These are phyloP conservation scores for Puccinia polysora DNA, from an alignment of 1,284 basidiomycete species.

Conservation along the genomic window DNA sequence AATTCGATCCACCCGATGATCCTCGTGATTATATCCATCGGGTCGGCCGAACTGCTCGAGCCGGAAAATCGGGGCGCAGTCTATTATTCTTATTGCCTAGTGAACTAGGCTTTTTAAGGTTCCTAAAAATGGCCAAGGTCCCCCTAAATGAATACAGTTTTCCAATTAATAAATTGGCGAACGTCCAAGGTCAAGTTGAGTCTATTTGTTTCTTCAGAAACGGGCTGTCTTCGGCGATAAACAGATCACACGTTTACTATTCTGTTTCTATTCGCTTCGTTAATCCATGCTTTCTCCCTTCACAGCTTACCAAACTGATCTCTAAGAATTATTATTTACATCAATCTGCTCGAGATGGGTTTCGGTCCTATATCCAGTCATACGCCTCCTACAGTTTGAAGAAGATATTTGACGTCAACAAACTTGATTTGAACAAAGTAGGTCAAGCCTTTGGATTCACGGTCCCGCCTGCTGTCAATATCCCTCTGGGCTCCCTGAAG, in stretches of 20 bases:
- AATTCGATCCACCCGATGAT: constrained; percentile 98
- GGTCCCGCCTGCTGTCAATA: constrained; percentile 81
- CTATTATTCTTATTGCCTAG: constrained; percentile 86
- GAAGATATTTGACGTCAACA: constrained; percentile 95
- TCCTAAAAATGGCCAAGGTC: constrained; percentile 95
- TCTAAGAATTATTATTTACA: constrained; percentile 97
- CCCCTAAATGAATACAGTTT: constrained; percentile 97
- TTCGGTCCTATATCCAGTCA: constrained; percentile 92
- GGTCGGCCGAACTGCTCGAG: constrained; percentile 93
- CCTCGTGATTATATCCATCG: constrained; percentile 98
- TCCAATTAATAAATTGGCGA: constrained; percentile 82
- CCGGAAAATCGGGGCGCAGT: constrained; percentile 92
- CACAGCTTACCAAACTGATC: constrained; percentile 83
- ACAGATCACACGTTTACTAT: no score
- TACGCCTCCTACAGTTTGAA: constrained; percentile 98
- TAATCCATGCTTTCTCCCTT: neutral
- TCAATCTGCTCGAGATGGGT: constrained; percentile 88
- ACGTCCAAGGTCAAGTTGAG: constrained; percentile 87
- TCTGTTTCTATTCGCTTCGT: constrained; percentile 1
- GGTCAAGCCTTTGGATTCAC: constrained; percentile 93
- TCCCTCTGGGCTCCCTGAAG: constrained; percentile 56
- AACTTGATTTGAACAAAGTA: constrained; percentile 87
- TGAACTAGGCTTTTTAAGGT: constrained; percentile 93
- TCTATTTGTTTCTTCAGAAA: constrained; percentile 1
- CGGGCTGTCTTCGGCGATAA: constrained; percentile 11